Evolutionary conservation across 2,329 filamentous ascomycete genomes (phyloP), one percentile per base, ranked within the genome.

Genomic region (Claviceps paspali): DNA sequence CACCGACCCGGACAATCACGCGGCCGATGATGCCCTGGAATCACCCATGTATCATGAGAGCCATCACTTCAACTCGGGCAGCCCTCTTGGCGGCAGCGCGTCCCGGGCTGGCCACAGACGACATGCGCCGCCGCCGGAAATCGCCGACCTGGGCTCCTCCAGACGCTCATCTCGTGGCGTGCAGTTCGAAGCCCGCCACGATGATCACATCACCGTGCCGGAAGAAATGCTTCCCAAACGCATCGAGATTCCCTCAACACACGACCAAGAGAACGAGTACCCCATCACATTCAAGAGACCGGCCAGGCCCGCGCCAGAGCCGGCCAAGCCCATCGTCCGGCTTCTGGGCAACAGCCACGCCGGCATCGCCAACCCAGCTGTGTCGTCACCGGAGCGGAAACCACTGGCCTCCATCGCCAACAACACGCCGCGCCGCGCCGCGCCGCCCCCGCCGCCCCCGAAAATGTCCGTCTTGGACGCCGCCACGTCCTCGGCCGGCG

Each of bases 391-490:
- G 0, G 72, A 74, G 30, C 60, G 74, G 44, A 73, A 68, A 39
- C 68, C 69, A 2, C 53, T 79, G 21, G 61, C 67, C 9, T 52
- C 62, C 1, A 62, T 76, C 28, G 70, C 60, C 45, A 65, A 68
- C 39, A 79, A 77, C 46, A 94, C 85, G 4, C 86, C 86, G 9
- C 81, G 76, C 49, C 69, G 86, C 47, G 71, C 81, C 17, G 84
- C 84, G 1, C 80, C 79, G 0, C 79, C 76, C 0, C 88, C 88
- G 3, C 86, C 88, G 3, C 86, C 86, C 6, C 88, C 91, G 1
- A 96, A 95, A 58, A 96, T 96, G 88, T 91, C 83, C 1, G 81
- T 94, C 6, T 63, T 95, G n/a, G 86, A 96, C 47, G 80, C 87
- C 3, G 88, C 86, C 2, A 95, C 88, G 2, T 76, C 81, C 2